A percentile compares a stretch with the other conserved stretches of the same genome.
Evolutionary conservation across 805 yeast species (phyloP).

Genomic region (Candida patagonica): DNA sequence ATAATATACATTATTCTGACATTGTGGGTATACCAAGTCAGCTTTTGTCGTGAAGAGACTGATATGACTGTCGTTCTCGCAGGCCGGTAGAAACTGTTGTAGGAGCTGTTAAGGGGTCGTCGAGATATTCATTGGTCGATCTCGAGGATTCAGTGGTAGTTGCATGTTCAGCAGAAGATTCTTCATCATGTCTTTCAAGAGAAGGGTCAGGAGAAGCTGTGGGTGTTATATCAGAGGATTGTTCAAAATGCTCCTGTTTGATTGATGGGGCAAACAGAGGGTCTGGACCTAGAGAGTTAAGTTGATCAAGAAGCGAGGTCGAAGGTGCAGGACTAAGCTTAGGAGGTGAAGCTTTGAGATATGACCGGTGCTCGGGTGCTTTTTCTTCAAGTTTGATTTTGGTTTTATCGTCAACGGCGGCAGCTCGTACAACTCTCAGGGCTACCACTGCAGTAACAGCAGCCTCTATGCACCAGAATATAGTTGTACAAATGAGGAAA

Average conservation of each 20-base stretch:
- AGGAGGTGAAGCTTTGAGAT: not conserved
- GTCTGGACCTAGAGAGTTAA: conserved; percentile 1
- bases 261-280: not conserved
- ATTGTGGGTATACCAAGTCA: not conserved
- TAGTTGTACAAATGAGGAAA: conserved; percentile 19
- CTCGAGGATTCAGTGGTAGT: not conserved
- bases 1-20: not conserved
- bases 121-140: not conserved
- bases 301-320: not conserved
- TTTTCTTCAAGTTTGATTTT: not conserved
- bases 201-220: conserved; percentile 1
- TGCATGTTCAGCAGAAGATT: not conserved
- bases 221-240: conserved; percentile 1
- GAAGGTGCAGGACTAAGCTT: no score
- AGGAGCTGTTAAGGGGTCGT: not conserved
- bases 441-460: conserved; percentile 13
- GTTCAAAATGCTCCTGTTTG: no score
- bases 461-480: conserved; percentile 24
- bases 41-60: not conserved
- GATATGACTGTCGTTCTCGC: no score
- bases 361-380: not conserved
- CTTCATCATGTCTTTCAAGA: no score
- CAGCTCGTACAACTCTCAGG: not conserved
- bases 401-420: not conserved
- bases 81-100: no score